phyloP scores from a whole-genome alignment of 192 early-diverging fungal genomes.

The Pilobolus umbonatus region DNA sequence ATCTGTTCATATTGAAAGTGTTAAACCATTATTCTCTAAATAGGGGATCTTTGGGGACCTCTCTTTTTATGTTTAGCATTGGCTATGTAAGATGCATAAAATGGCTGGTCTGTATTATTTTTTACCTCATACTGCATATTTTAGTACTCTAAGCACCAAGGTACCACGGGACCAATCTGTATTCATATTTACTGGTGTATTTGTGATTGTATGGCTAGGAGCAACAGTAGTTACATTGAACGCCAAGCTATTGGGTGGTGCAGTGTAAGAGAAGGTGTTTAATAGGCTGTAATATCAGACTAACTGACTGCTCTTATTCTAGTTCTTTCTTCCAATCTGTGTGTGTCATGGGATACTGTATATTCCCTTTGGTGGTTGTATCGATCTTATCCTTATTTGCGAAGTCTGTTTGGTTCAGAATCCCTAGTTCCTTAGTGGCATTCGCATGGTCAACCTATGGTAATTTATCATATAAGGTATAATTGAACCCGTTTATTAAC shows the following conservation, averaged over 20 bases:
- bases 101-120: not conserved
- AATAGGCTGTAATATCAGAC: conserved; percentile 2
- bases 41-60: conserved; percentile 97
- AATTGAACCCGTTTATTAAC: too few species aligned
- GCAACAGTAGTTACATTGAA: conserved; percentile 93
- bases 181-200: conserved; percentile 84
- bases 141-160: conserved; percentile 70
- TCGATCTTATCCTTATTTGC: conserved; percentile 69
- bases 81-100: conserved; percentile 61
- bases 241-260: conserved; percentile 90
- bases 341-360: conserved; percentile 94
- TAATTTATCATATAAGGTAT: too few species aligned
- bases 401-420: conserved; percentile 59
- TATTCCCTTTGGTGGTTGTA: conserved; percentile 87
- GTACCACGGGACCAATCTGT: conserved; percentile 79
- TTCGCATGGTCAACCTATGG: conserved; percentile 88
- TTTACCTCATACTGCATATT: not conserved
- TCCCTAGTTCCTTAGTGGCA: conserved; percentile 68
- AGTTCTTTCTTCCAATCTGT: conserved; percentile 97
- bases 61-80: conserved; percentile 88
- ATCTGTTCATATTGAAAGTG: conserved; percentile 16
- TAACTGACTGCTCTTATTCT: not conserved
- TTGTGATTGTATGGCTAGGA: conserved; percentile 95
- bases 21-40: conserved; percentile 39
- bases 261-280: conserved; percentile 56